Evolutionary conservation across 495 filamentous ascomycete species (phyloP), one percentile per base, ranked within the genome.

Genomic region (Cercophora scortea): DNA sequence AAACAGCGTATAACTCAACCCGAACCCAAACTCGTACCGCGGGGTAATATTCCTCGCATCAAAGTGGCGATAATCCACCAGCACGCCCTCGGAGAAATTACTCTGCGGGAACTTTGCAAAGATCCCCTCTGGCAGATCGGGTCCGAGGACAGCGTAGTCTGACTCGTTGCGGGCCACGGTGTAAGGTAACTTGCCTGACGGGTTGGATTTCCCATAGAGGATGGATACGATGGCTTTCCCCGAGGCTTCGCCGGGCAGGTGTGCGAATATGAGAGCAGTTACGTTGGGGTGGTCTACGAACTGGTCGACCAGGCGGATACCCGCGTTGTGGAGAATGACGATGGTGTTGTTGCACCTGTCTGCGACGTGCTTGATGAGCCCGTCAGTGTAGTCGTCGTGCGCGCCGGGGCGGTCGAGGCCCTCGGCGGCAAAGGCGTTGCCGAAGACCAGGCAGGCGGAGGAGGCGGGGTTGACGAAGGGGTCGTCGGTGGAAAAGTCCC

Each of bases 11-110:
- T 87, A 89, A 15, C 79, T 81, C 2, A 89, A 69, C 1, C 87
- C 87, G 49, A 80, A 88, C 11, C 86, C 87, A 56, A 89, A 90
- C 56, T 85, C 82, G 54, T 79, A 89, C 6, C 82, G 73, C 1
- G 85, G 84, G 1, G 69, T 74, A 56, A 87, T 78, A 52, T 84
- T 81, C 47, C 77, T 61, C 38, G 70, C 71, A 55, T 87, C 82
- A 50, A 88, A 87, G 50, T 79, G 74, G 17, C 82, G 76, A 53
- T 88, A 88, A 59, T 85, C 86, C 45, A 89, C 71, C 39, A 79
- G 79, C 0, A 86, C 65, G 7, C 80, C 81, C 58, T 88, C 84
- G n/a, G 66, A 63, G 58, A 86, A 88, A 47, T 84, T 68, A n/a
- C 73, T 72, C 58, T 86, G 82, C 11, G 80, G 80, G 52, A 81